phyloP scores from a whole-genome alignment of 768 basidiomycete species.

The Epithele typhae region DNA sequence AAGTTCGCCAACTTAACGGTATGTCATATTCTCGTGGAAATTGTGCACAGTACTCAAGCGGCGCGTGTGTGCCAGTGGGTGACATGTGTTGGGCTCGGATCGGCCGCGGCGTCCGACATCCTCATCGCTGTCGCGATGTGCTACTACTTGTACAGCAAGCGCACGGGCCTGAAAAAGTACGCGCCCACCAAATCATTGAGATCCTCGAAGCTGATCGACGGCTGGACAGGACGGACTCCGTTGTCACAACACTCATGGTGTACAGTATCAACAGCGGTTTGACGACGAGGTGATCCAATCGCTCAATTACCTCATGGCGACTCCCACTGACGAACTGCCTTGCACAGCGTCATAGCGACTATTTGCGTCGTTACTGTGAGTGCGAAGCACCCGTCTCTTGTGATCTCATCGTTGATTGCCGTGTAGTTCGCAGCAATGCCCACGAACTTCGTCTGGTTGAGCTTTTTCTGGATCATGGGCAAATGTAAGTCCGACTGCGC shows the following conservation, averaged over 20 bases:
- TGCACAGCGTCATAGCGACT: conserved; percentile 15
- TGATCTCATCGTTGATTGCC: background rate
- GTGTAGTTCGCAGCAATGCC: conserved; percentile 31
- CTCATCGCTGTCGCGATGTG: conserved; percentile 45
- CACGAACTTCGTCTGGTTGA: conserved; percentile 42
- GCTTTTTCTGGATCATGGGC: conserved; percentile 47
- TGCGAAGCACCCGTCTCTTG: background rate
- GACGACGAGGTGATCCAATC: conserved; percentile 16
- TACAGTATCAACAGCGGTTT: conserved; percentile 25
- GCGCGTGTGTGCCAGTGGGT: conserved; percentile 36
- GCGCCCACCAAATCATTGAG: background rate
- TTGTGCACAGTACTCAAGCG: no score
- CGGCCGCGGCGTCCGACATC: conserved; percentile 45
- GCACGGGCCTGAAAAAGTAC: conserved; percentile 43
- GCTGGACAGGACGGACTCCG: conserved; percentile 22
- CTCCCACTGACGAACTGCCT: background rate
- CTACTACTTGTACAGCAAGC: conserved; percentile 42
- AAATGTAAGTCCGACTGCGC: conserved; percentile 36
- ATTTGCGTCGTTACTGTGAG: conserved; percentile 15
- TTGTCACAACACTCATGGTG: conserved; percentile 22
- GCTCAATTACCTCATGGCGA: background rate
- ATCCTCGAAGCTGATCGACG: background rate
- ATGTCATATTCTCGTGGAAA: conserved; percentile 2
- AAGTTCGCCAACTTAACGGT: conserved; percentile 30
- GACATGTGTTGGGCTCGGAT: conserved; percentile 40